phyloP scores from a whole-genome alignment of 768 basidiomycete species.

The Tulasnella sp. region DNA sequence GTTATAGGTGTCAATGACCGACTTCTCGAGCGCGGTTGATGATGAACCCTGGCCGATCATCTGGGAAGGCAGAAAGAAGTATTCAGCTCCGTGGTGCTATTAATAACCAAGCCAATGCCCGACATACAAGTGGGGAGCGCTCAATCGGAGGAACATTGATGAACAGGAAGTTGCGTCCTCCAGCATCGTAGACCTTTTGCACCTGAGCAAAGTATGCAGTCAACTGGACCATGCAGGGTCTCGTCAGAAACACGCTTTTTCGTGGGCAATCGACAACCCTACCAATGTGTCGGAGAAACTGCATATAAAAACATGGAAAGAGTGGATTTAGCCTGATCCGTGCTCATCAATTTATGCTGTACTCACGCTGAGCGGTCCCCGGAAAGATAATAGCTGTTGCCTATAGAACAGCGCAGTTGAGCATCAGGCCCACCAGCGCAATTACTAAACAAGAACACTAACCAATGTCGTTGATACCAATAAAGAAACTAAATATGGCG shows the following conservation, averaged over 20 bases:
- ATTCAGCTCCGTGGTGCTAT: neutral
- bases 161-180: conserved; percentile 67
- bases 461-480: conserved; percentile 72
- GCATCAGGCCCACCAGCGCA: too few relatives aligned
- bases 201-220: conserved; percentile 54
- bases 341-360: neutral
- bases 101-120: neutral
- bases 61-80: neutral
- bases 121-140: conserved; percentile 58
- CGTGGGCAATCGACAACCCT: neutral
- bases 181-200: conserved; percentile 48
- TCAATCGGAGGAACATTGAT: conserved; percentile 64
- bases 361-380: conserved; percentile 1
- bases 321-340: neutral
- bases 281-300: conserved; percentile 29
- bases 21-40: neutral
- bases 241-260: neutral
- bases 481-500: conserved; percentile 67
- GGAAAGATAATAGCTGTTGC: conserved; percentile 9
- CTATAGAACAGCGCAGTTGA: neutral
- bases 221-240: conserved; percentile 39
- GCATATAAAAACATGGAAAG: neutral
- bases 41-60: neutral
- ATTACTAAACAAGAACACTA: neutral
- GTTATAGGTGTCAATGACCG: conserved; percentile 14